Percentiles rank a stretch among this genome's conserved stretches.
phyloP scores from a whole-genome alignment of 2,329 filamentous ascomycete genomes.

The Fusarium marasasianum region DNA sequence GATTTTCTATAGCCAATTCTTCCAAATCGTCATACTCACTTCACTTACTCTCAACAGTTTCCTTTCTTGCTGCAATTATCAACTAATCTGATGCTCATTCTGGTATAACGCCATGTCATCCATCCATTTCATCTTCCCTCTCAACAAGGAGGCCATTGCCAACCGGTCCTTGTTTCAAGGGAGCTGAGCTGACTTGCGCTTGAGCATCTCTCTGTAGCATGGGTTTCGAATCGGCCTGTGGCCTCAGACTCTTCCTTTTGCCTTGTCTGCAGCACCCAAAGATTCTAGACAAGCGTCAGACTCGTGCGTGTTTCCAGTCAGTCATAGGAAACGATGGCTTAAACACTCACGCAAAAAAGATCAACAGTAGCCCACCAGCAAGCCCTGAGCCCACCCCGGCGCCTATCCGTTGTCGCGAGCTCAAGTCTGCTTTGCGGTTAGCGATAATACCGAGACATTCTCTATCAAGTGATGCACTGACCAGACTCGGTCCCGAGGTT shows the following conservation, averaged over 20 bases:
- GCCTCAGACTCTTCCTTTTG: not conserved
- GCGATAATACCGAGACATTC: too few species aligned
- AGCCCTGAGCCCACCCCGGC: conserved; percentile 12
- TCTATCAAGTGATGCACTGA: not conserved
- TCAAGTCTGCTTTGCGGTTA: conserved; percentile 5
- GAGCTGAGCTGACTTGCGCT: not conserved
- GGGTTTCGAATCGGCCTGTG: not conserved
- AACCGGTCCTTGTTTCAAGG: not conserved
- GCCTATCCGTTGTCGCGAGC: conserved; percentile 15
- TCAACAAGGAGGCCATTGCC: not conserved
- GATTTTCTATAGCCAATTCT: conserved; percentile 17
- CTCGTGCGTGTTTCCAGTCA: not conserved
- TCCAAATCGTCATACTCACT: conserved; percentile 1
- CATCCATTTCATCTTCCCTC: not conserved
- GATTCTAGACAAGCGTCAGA: conserved; percentile 2
- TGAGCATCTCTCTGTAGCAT: not conserved
- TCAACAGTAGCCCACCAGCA: conserved; percentile 12
- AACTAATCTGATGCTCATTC: not conserved
- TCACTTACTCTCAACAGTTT: not conserved
- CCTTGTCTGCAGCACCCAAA: conserved; percentile 19
- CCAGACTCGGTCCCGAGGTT: conserved; percentile 15
- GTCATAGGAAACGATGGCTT: not conserved
- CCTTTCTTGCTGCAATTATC: not conserved
- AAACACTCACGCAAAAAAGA: conserved; percentile 22
- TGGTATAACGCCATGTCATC: not conserved